A percentile compares a stretch with the other conserved stretches of the same genome.
Conservation (phyloP, 169 alveolate genomes). For the Eimeria praecox region DNA sequence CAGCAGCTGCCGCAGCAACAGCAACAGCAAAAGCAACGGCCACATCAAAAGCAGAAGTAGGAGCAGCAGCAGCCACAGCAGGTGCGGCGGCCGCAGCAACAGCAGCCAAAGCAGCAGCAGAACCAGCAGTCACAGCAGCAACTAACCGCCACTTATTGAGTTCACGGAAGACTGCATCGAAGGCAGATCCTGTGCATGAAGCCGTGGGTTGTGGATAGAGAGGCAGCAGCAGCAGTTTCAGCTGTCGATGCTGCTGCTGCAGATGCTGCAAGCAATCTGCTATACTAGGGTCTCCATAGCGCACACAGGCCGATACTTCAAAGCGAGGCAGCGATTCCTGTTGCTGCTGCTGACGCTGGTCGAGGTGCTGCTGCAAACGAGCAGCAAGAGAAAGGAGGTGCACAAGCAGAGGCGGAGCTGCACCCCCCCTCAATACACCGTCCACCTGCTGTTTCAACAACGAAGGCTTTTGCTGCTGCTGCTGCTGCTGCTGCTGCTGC, state of each 20-base stretch:
- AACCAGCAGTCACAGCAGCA: conserved; percentile 7
- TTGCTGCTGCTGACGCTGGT: conserved; percentile 46
- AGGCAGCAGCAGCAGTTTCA: conserved; percentile 85
- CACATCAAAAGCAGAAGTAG: background rate
- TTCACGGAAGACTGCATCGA: conserved; percentile 82
- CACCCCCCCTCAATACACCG: background rate
- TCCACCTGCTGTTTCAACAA: background rate
- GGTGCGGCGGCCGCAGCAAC: background rate
- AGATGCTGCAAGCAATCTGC: conserved; percentile 75
- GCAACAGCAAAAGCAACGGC: conserved; percentile 20
- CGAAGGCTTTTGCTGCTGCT: background rate
- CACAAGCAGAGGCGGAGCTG: conserved; percentile 33
- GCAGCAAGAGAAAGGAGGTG: conserved; percentile 28
- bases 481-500: background rate
- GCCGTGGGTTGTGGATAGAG: conserved; percentile 87
- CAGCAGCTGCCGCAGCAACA: background rate
- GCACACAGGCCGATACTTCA: conserved; percentile 71
- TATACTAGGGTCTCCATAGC: conserved; percentile 85
- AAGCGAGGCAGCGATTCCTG: background rate
- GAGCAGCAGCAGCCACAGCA: background rate
- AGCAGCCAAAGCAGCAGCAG: background rate
- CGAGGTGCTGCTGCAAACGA: conserved; percentile 26
- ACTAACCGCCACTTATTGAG: conserved; percentile 84
- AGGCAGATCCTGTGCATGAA: conserved; percentile 84
- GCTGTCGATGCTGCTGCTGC: conserved; percentile 74